Conservation (phyloP, 192 early-diverging fungal species). For the Dissophora globulifera region DNA sequence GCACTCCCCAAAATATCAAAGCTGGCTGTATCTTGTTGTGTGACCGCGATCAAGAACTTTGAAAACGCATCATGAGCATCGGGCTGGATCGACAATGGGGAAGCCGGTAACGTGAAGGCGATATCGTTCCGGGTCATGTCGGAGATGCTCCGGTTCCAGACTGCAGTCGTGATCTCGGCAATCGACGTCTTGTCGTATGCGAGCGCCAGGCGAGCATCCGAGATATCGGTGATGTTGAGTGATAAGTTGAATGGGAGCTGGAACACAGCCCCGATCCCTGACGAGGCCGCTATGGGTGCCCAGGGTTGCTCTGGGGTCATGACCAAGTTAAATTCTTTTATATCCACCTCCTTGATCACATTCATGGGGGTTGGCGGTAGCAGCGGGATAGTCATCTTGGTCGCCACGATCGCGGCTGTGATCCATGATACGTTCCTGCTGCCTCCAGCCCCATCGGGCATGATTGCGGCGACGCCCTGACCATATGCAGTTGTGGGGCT, state of each 20-base stretch:
- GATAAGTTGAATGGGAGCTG: slow-evolving; percentile 39
- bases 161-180: slow-evolving; percentile 31
- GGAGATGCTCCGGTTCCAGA: slow-evolving; percentile 36
- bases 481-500: slow-evolving; percentile 22
- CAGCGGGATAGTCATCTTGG: slow-evolving; percentile 33
- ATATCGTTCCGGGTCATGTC: slow-evolving; percentile 45
- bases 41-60: slow-evolving; percentile 19
- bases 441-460: slow-evolving; percentile 45
- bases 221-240: slow-evolving; percentile 34
- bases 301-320: slow-evolving; percentile 36
- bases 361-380: slow-evolving; percentile 27
- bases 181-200: slow-evolving; percentile 16
- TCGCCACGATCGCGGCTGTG: slow-evolving; percentile 26
- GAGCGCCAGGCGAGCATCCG: slow-evolving; percentile 17
- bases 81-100: slow-evolving; percentile 12
- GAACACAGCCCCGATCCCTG: slow-evolving; percentile 27
- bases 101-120: slow-evolving; percentile 21
- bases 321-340: slow-evolving; percentile 12
- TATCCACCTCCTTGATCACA: slow-evolving; percentile 30
- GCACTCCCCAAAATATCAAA: slow-evolving; percentile 38
- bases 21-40: slow-evolving; percentile 18
- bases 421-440: slow-evolving; percentile 31
- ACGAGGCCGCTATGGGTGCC: slow-evolving; percentile 22
- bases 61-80: slow-evolving; percentile 20
- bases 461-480: slow-evolving; percentile 34